Base-by-base conservation (phyloP, 768 basidiomycete genomes). In the Serendipita sp. region DNA sequence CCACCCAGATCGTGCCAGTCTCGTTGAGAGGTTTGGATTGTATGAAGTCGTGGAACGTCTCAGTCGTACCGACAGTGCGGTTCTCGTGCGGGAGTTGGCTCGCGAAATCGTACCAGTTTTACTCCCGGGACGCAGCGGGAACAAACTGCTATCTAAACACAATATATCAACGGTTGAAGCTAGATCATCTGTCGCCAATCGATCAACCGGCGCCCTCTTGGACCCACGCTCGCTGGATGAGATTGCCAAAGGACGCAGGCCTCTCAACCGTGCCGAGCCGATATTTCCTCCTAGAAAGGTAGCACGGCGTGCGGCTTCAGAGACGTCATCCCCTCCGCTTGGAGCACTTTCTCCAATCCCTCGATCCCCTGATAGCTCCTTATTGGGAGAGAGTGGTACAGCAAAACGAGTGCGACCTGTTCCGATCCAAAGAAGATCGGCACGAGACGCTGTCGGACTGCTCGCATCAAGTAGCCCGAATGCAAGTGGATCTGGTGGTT, bases 51-150 rank as follows among this genome's bases (percentile, higher is more conserved):
- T 99, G 65, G 82, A 85, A 68, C 80, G 81, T 67, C 76, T 97
- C 58, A 90, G 89, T 71, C 81, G 83, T 67, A 84, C 86, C 60
- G 96, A 99, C 72, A 88, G 84, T 11, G 93, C 95, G 0, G 87
- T 98, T 16, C 80, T 99, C 34, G 92, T 96, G 16, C 80, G 89
- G 65, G 90, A 97, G 73, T 75, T 96, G 51, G 91, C 91, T 18
- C 80, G 86, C 69, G 90, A 92, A 74, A 90, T 92, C 66, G 77
- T 90, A 28, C 90, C 90, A 0, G 80, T 84, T 0, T 78, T 92
- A 47, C 81, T 81, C 44, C 88, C 89, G 2, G 89, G 54, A 13
- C 46, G 65, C n/a, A 30, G 30, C 28, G 34, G 13, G 4, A 47
- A 36, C 23, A 34, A 23, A 10, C 56, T 60, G 32, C n/a, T 51